Evolutionary conservation across 495 filamentous ascomycete genomes (phyloP).

Genomic region (Pyronema omphalodes): DNA sequence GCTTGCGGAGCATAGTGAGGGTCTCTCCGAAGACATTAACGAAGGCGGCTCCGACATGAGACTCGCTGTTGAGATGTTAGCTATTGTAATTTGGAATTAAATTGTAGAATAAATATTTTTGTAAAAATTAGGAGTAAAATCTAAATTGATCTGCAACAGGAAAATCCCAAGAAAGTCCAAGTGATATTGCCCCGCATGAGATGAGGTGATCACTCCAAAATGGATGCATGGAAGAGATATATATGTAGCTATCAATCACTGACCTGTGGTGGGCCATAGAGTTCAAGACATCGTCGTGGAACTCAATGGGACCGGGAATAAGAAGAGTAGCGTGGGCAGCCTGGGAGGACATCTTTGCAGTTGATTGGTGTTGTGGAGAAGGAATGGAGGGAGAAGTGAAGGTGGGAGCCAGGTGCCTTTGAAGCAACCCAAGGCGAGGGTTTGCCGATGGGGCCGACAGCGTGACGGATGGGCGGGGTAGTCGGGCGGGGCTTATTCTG

Average conservation of each 20-base stretch:
- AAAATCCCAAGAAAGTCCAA: not conserved
- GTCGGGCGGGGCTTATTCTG: not conserved
- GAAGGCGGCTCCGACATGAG: conserved; percentile 74
- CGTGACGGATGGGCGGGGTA: not conserved
- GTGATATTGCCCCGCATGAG: not conserved
- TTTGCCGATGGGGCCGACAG: not conserved
- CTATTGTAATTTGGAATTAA: not conserved
- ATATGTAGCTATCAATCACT: conserved; percentile 15
- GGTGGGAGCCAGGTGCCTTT: not conserved
- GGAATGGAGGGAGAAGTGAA: not conserved
- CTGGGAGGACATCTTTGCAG: conserved; percentile 17
- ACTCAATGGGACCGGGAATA: conserved; percentile 95
- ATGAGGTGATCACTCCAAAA: not conserved
- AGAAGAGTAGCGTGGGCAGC: conserved; percentile 36
- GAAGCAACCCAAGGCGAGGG: conserved; percentile 1
- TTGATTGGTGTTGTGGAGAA: not conserved
- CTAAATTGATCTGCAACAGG: not conserved
- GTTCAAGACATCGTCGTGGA: conserved; percentile 89
- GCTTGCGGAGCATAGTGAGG: conserved; percentile 67
- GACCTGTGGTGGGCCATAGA: conserved; percentile 95
- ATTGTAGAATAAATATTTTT: too few relatives aligned
- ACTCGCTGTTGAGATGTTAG: conserved; percentile 42
- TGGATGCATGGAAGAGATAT: not conserved
- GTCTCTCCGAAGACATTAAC: conserved; percentile 82
- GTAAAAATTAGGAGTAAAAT: too few relatives aligned